Percentiles rank a stretch among this genome's conserved stretches.
Evolutionary conservation across 805 yeast genomes (phyloP).

Genomic region (Candida germanica): DNA sequence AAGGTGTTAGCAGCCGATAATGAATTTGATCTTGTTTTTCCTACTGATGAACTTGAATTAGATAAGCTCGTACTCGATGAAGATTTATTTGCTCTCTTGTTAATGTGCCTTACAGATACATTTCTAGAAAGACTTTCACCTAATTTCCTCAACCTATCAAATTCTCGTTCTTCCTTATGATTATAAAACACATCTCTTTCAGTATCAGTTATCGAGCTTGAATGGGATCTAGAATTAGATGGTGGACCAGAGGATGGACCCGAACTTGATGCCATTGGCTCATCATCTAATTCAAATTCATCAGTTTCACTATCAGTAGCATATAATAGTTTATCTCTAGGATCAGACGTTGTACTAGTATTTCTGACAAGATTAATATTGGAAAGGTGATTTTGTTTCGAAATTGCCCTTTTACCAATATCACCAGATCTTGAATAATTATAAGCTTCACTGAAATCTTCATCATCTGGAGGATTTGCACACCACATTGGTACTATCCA

Average conservation of each 20-base stretch:
- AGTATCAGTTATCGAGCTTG: neutral
- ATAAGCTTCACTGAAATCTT: conserved; percentile 16
- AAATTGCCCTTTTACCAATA: conserved; percentile 5
- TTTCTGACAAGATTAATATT: neutral
- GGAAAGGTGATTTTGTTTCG: neutral
- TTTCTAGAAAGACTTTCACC: conserved; percentile 36
- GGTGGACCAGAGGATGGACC: neutral
- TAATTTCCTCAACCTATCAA: conserved; percentile 27
- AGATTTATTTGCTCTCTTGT: conserved; percentile 11
- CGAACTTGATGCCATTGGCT: neutral
- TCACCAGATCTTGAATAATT: conserved; percentile 13
- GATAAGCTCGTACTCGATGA: neutral
- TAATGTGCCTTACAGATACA: conserved; percentile 28
- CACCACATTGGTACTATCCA: conserved; percentile 49
- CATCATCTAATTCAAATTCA: neutral
- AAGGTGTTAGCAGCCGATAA: too few species aligned
- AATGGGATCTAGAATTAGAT: neutral
- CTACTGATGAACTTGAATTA: too few species aligned
- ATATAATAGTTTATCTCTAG: conserved; percentile 12
- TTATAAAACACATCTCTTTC: conserved; percentile 11
- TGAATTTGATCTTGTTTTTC: too few species aligned
- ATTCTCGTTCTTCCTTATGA: conserved; percentile 20
- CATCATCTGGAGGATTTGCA: conserved; percentile 42
- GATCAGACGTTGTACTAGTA: conserved; percentile 3
- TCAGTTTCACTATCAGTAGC: conserved; percentile 6